Conservation (phyloP, 352 stramenopile species). For the Phytophthora constricta region DNA sequence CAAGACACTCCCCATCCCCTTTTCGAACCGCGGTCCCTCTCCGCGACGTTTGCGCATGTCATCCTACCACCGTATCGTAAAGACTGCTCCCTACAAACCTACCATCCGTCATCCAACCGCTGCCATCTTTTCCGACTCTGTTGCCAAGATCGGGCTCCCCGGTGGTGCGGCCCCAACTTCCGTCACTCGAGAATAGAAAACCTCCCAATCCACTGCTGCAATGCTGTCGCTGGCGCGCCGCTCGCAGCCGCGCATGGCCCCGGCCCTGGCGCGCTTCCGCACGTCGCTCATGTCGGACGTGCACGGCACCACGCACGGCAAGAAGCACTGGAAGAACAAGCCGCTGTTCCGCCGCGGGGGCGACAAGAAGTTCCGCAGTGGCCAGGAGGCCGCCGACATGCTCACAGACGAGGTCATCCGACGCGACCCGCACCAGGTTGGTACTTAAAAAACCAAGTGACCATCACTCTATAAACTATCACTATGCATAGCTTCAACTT, state of each 20-base stretch:
- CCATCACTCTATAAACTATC: background rate
- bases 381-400: slow-evolving; percentile 95
- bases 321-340: slow-evolving; percentile 96
- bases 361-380: slow-evolving; percentile 96
- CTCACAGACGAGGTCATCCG: slow-evolving; percentile 84
- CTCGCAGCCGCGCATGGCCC: slow-evolving; percentile 23
- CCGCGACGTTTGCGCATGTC: too few relatives aligned
- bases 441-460: background rate
- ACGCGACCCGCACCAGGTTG: slow-evolving; percentile 82
- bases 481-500: background rate
- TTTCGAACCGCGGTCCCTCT: too few relatives aligned
- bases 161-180: background rate
- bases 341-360: slow-evolving; percentile 96
- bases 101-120: too few relatives aligned
- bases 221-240: slow-evolving; percentile 40
- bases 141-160: too few relatives aligned
- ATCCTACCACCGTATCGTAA: too few relatives aligned
- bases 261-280: slow-evolving; percentile 35
- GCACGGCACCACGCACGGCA: slow-evolving; percentile 87
- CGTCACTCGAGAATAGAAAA: slow-evolving; percentile 12
- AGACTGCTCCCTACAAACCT: too few relatives aligned
- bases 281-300: slow-evolving; percentile 90
- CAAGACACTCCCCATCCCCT: too few relatives aligned
- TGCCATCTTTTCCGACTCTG: too few relatives aligned
- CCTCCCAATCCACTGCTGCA: background rate